phyloP scores from a whole-genome alignment of 2,329 filamentous ascomycete species.

The Chaetothyriales sp. region DNA sequence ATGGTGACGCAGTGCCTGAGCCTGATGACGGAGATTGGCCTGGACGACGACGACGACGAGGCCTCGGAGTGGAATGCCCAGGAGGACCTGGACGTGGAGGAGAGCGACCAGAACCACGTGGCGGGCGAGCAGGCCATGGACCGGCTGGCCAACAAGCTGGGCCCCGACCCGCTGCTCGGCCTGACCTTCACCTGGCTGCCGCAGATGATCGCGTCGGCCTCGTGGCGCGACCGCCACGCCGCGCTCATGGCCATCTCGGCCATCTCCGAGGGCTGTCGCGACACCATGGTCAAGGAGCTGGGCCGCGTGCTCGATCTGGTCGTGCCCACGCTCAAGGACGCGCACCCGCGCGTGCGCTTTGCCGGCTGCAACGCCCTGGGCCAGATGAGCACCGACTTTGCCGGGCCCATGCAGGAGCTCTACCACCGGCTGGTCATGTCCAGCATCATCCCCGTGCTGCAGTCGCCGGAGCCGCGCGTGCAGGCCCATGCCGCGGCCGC shows the following conservation, averaged over 20 bases:
- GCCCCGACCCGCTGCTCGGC: conserved; percentile 79
- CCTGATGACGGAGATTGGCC: conserved; percentile 91
- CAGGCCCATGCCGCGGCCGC: conserved; percentile 97
- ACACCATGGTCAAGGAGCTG: conserved; percentile 88
- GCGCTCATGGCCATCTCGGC: conserved; percentile 98
- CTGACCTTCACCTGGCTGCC: conserved; percentile 96
- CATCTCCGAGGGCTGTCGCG: conserved; percentile 92
- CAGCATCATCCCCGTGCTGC: conserved; percentile 82
- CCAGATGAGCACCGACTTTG: conserved; percentile 99
- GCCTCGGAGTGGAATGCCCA: conserved; percentile 83
- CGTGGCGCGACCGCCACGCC: conserved; percentile 90
- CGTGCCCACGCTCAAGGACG: conserved; percentile 77
- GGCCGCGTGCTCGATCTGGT: conserved; percentile 90
- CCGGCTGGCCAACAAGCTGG: conserved; percentile 88
- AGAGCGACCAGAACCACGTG: conserved; percentile 94
- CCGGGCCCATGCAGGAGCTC: conserved; percentile 92
- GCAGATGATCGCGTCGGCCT: conserved; percentile 88
- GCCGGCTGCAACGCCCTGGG: conserved; percentile 97
- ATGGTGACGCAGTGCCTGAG: conserved; percentile 99
- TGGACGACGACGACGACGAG: conserved; percentile 93
- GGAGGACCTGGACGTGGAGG: conserved; percentile 89
- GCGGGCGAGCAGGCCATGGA: conserved; percentile 99
- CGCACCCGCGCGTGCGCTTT: conserved; percentile 89
- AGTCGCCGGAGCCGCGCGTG: conserved; percentile 80
- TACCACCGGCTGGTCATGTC: conserved; percentile 79